Evolutionary conservation across 176 grass and related monocot genomes (phyloP).

Genomic region (Musa troglodytarum): DNA sequence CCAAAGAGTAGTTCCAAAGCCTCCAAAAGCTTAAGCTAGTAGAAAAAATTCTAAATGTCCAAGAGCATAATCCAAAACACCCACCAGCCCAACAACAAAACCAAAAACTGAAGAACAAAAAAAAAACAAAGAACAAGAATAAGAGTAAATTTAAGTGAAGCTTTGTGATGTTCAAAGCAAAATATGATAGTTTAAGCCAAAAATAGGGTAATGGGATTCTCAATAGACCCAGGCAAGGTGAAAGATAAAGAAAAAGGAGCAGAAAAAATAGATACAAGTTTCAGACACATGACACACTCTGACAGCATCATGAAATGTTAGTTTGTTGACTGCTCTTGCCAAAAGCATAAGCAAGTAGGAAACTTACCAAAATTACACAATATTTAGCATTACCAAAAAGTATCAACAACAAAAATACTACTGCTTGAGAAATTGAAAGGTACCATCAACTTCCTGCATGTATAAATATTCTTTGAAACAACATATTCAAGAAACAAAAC

Average conservation of each 20-base stretch:
- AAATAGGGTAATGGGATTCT: background rate
- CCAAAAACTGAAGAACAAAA: too few species aligned
- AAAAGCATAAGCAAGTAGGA: background rate
- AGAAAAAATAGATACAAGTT: background rate
- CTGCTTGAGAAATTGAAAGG: constrained; percentile 9
- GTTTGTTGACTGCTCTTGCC: background rate
- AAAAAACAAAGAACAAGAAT: too few species aligned
- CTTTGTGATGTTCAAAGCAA: too few species aligned
- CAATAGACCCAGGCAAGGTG: background rate
- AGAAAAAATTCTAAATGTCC: too few species aligned
- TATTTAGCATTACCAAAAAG: background rate
- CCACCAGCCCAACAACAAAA: too few species aligned
- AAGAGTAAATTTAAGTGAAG: too few species aligned
- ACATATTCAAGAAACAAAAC: too few species aligned
- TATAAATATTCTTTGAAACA: too few species aligned
- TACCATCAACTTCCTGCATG: background rate
- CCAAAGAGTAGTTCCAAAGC: too few species aligned
- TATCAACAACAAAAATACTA: background rate
- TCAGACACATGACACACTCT: background rate
- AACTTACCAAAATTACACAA: background rate
- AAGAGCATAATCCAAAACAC: too few species aligned
- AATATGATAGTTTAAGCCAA: background rate
- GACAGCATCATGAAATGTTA: background rate
- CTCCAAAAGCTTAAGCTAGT: too few species aligned
- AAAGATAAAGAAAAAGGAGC: background rate